Base-by-base conservation (phyloP, 768 basidiomycete species). In the Termitomyces sp. region DNA sequence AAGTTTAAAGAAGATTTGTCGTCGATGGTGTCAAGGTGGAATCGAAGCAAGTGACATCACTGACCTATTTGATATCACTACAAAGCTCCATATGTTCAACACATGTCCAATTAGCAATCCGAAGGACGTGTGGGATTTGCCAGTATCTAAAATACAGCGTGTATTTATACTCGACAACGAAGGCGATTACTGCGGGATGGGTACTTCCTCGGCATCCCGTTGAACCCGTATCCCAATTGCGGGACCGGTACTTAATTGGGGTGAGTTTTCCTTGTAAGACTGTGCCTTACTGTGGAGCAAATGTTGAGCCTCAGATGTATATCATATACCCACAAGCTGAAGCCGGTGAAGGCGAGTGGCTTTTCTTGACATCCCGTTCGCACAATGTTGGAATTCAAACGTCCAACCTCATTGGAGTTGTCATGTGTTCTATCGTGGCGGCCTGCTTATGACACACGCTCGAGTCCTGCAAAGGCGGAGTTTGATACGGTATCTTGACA, bases 241-340 rank as follows among this genome's bases (percentile, higher is more conserved):
- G 56, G 53, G 33, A 52, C 55, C 53, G 48, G 53, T 43, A n/a
- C n/a, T n/a, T n/a, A 55, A 54, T 62, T 59, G 55, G 55, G 27
- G n/a, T 45, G 32, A 33, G 34, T 30, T 26, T 53, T 14, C 34
- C 24, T 40, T 49, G 37, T 8, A 20, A 5, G 7, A 4, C 34
- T 12, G 36, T 56, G 43, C 33, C 36, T 37, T 30, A 30, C n/a
- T 50, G 34, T 51, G 33, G 34, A 37, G 49, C 16, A 12, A 24
- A 34, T 24, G 34, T 36, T 9, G 27, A 36, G 36, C n/a, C 8
- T 32, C 26, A 5, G 43, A 54, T 22, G 5, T 42, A 49, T 22
- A 22, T 34, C 7, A 49, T 13, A 5, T 22, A 43, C 20, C 9
- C 9, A 20, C 40, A 42, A 20, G 10, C 4, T n/a, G 9, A 13